These are phyloP conservation scores for Saccharomyces hybrid DNA, from an alignment of 1,139 yeast genomes.

Conservation along the genomic window DNA sequence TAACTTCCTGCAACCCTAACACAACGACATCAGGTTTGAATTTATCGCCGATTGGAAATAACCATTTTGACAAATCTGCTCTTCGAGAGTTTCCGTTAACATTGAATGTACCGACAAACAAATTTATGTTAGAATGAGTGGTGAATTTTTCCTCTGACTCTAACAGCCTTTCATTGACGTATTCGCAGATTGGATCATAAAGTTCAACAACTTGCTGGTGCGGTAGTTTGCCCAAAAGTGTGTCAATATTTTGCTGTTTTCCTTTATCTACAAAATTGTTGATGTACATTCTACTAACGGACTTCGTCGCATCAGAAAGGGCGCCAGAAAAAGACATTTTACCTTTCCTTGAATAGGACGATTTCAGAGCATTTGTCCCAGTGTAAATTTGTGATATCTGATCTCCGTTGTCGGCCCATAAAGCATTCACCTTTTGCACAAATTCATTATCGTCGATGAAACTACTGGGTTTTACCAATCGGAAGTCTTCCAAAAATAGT, in stretches of 20 bases:
- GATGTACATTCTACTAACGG: slow-evolving; percentile 90
- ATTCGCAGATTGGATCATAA: slow-evolving; percentile 85
- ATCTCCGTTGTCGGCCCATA: slow-evolving; percentile 99
- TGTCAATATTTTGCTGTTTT: slow-evolving; percentile 81
- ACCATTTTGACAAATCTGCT: slow-evolving; percentile 65
- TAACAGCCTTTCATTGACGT: slow-evolving; percentile 54
- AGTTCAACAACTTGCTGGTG: slow-evolving; percentile 64
- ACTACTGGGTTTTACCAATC: slow-evolving; percentile 31
- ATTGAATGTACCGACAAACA: slow-evolving; percentile 83
- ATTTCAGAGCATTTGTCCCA: slow-evolving; percentile 92
- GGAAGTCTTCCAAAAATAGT: slow-evolving; percentile 49
- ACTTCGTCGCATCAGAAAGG: slow-evolving; percentile 88
- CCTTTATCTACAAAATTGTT: slow-evolving; percentile 91
- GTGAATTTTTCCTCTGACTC: slow-evolving; percentile 52
- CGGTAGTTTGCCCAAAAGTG: slow-evolving; percentile 71
- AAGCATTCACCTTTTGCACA: slow-evolving; percentile 58
- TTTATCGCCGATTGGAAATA: slow-evolving; percentile 61
- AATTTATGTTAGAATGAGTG: slow-evolving; percentile 47
- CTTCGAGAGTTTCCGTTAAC: slow-evolving; percentile 62
- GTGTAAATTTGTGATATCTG: slow-evolving; percentile 94
- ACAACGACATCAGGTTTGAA: slow-evolving; percentile 60
- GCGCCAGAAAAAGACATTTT: slow-evolving; percentile 97
- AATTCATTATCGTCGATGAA: slow-evolving; percentile 39
- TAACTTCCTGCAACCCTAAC: slow-evolving; percentile 87
- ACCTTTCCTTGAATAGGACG: slow-evolving; percentile 89